Base-by-base conservation (phyloP, 176 grass and related monocot genomes). In the Poa pratensis region DNA sequence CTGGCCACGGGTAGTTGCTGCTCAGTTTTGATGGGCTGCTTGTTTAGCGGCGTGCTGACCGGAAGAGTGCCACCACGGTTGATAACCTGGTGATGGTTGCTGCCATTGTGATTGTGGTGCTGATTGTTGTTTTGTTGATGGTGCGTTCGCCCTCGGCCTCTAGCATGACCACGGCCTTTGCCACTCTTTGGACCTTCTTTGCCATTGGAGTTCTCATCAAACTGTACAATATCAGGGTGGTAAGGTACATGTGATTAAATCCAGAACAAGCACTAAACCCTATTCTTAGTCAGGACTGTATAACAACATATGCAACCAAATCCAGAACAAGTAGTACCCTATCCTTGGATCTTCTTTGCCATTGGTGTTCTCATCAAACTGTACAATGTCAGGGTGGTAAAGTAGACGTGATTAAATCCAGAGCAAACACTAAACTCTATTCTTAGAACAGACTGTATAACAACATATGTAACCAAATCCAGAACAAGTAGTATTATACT, bases 281-380 rank as follows among this genome's bases (percentile, higher is more conserved):
- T 76, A 76, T 15, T 20, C 9, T 54, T 76, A 18, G 26, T 34
- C 53, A 6, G 52, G 49, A 58, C 61, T 65, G 62, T 65, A 65
- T 8, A 30, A 63, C 24, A 28, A 27, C 12, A 28, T 27, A 64
- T 64, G 13, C 28, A 30, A 16, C 26, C 26, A 64, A 30, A 64
- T 64, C 61, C 13, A 64, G 61, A 64, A 64, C 6, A 27, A 62
- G 59, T 30, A 64, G 26, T 63, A 63, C 60, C 61, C 13, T 64
- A 65, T 65, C 15, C 6, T 65, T 65, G 27, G 48, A 55, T 79
- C 86, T 68, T 95, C 90, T 71, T 83, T 90, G 23, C 64, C 83
- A 24, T 69, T 83, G 65, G 58, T 88, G 24, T 32, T 90, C 53
- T 95, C 93, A 59, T 95, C 86, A 68, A 80, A 81, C 93, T 95